phyloP scores from a whole-genome alignment of 352 stramenopile genomes.

The Phytophthora kernoviae region DNA sequence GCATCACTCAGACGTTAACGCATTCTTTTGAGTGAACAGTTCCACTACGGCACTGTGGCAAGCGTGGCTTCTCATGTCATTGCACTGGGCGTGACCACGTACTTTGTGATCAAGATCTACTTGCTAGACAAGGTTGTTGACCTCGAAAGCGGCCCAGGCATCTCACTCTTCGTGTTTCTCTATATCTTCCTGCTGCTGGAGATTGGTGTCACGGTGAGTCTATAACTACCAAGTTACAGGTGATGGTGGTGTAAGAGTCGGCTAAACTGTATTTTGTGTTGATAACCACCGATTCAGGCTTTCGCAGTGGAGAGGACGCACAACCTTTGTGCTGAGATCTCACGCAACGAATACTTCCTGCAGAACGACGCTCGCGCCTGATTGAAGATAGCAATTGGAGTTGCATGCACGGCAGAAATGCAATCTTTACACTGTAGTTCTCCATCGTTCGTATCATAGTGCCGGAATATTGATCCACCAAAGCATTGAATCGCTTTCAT shows the following conservation, averaged over 20 bases:
- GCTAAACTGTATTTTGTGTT: constrained; percentile 4
- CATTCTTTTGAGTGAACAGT: constrained; percentile 34
- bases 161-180: constrained; percentile 70
- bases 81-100: constrained; percentile 58
- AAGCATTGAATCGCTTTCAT: background rate
- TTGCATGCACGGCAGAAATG: background rate
- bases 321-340: constrained; percentile 73
- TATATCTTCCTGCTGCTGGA: constrained; percentile 56
- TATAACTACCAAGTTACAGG: background rate
- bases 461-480: background rate
- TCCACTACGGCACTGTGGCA: constrained; percentile 55
- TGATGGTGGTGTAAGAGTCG: background rate
- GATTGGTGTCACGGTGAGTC: constrained; percentile 65
- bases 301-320: constrained; percentile 57
- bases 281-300: constrained; percentile 35
- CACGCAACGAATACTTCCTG: constrained; percentile 71
- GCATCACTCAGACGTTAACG: constrained; percentile 17
- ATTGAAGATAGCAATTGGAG: constrained; percentile 2
- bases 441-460: constrained; percentile 11
- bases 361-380: constrained; percentile 40
- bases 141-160: constrained; percentile 33
- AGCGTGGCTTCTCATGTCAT: constrained; percentile 66
- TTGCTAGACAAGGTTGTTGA: constrained; percentile 62
- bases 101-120: constrained; percentile 62
- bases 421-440: constrained; percentile 1